Evolutionary conservation across 2,329 filamentous ascomycete species (phyloP), one percentile per base, ranked within the genome.

Genomic region (Ciborinia camelliae): DNA sequence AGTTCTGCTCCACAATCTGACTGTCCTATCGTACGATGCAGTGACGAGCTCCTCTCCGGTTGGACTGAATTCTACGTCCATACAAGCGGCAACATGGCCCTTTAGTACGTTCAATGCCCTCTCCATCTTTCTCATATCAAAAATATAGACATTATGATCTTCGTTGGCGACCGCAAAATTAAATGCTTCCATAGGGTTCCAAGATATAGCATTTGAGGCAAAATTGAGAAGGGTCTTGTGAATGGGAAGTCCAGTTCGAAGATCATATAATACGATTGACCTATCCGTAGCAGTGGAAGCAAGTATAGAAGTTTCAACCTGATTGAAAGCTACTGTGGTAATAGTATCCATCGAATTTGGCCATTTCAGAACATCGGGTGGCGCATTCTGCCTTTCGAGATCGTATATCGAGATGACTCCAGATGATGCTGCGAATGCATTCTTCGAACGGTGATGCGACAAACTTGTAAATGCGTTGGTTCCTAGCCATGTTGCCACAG

Each of bases 141-240:
- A 99, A 67, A 97, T 71, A 60, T 74, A 74, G 50, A 73, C 70
- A 58, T 74, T 74, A 53, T 74, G 94, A 74, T 98, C 95, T 80
- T 99, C 95, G 71, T 90, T 96, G 15, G 91, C 95, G 37, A 93
- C 87, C 20, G 92, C 94, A 74, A 98, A 89, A 79, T 98, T 97
- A 82, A 96, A 96, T 9, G 92, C 90, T 77, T 97, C 93, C 89
- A 97, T 95, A 0, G 95, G 95, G 71, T 97, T 97, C 92, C 94
- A 99, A 51, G 90, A 84, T 61, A 97, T 83, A 57, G 88, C 85
- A 79, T 97, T 97, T 66, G 86, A 90, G 45, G 92, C 87, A 70
- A 99, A 89, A 62, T 86, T 90, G 70, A 98, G 84, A 15, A 92
- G 83, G 0, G 90, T 89, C 74, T 93, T 93, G 68, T 90, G 85